Conservation (phyloP, 2,329 filamentous ascomycete species). For the Trichoderma koningiopsis region DNA sequence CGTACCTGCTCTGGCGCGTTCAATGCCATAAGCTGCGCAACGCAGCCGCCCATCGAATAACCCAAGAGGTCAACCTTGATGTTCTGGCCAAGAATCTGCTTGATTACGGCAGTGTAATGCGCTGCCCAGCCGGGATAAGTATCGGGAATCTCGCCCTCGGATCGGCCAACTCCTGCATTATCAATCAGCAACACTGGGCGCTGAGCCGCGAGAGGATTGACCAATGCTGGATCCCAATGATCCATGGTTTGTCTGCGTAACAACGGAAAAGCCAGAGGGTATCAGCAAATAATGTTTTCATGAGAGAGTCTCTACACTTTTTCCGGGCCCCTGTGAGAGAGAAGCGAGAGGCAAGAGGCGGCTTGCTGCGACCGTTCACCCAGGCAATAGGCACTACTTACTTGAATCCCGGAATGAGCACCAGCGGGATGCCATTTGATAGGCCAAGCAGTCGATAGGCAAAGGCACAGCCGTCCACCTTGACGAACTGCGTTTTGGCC, state of each 20-base stretch:
- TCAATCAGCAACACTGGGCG: slow-evolving; percentile 51
- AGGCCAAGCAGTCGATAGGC: slow-evolving; percentile 39
- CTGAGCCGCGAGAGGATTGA: slow-evolving; percentile 46
- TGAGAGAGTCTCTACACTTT: neutral
- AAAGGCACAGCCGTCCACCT: slow-evolving; percentile 37
- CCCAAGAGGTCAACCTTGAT: slow-evolving; percentile 48
- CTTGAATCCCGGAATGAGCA: slow-evolving; percentile 40
- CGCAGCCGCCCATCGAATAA: slow-evolving; percentile 53
- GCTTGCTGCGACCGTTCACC: neutral
- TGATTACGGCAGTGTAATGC: slow-evolving; percentile 41
- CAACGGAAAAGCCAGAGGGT: neutral
- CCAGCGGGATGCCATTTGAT: slow-evolving; percentile 37
- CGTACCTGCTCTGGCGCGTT: slow-evolving; percentile 42
- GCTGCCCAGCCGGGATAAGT: slow-evolving; percentile 37
- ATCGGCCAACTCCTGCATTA: slow-evolving; percentile 51
- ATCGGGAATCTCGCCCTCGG: slow-evolving; percentile 44
- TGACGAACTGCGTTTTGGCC: slow-evolving; percentile 35
- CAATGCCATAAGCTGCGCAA: slow-evolving; percentile 49
- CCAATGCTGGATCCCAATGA: slow-evolving; percentile 47
- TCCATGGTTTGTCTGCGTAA: slow-evolving; percentile 41
- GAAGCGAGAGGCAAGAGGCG: neutral
- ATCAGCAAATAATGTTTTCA: slow-evolving; percentile 4
- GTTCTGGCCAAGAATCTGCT: slow-evolving; percentile 40
- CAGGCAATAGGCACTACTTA: slow-evolving; percentile 22
- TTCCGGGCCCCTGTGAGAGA: neutral